Base-by-base conservation (phyloP, 116 monocot species). In the Thalassia testudinum region DNA sequence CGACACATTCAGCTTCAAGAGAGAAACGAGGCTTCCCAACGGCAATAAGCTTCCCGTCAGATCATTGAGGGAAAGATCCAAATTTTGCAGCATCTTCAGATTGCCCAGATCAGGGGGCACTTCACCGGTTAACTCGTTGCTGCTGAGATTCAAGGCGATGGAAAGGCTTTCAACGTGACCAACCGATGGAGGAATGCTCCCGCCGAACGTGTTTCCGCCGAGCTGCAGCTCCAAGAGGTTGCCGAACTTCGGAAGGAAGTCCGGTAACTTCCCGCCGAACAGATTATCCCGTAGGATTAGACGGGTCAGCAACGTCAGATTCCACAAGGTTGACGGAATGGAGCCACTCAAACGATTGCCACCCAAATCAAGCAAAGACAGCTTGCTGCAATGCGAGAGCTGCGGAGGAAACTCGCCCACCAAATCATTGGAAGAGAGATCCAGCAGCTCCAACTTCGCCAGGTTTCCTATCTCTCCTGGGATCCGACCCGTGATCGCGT, bases 31-130 rank as follows among this genome's bases (percentile, higher is more conserved):
- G 43, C 44, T 43, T 38, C 29, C 56, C 50, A 87, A 53, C 22
- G 68, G 42, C 17, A 11, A 24, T 21, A 92, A 54, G 47, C 30
- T 73, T 66, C 87, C 92, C 5, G 75, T 70, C 12, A 92, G 63
- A 64, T 78, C 78, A 63, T 87, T 92, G 28, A 54, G 57, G 64
- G 92, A 92, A 11, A 92, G 58, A 73, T 92, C 92, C 68, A 92
- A 64, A 29, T 57, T 80, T 51, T 53, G 71, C 8, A 87, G 59
- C 49, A 7, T 67, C 7, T 64, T 65, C 64, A 92, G 37, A 66
- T 60, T 73, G 5, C 54, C 52, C 4, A 86, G 21, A 25, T 65
- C 44, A n/a, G 37, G 8, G 11, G 83, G 77, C 50, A 92, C 48
- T n/a, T 64, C 28, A 37, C 87, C 87, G 12, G 42, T 52, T 18